Percentiles rank a stretch among this genome's conserved stretches.
Evolutionary conservation across 2,329 filamentous ascomycete genomes (phyloP).

Genomic region (Fusarium guadeloupense): DNA sequence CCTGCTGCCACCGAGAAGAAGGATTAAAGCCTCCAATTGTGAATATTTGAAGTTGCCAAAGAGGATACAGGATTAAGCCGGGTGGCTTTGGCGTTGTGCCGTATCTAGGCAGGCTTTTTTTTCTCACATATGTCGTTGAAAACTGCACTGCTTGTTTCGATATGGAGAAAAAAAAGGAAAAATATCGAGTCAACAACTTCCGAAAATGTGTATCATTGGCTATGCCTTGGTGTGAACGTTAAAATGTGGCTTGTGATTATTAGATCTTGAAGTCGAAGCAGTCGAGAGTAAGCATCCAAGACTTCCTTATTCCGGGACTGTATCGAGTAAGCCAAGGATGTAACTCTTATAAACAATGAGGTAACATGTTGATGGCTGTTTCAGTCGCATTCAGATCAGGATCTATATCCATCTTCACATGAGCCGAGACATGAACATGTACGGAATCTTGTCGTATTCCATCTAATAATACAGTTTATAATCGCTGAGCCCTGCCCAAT

Average conservation of each 20-base stretch:
- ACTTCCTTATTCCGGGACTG: no score
- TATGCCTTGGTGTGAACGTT: not conserved
- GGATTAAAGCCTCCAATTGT: conserved; percentile 43
- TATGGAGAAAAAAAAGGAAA: conserved; percentile 40
- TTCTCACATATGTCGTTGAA: conserved; percentile 32
- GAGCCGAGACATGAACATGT: not conserved
- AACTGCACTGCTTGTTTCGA: conserved; percentile 34
- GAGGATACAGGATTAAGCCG: conserved; percentile 33
- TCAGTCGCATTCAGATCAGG: no score
- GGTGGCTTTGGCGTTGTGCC: conserved; percentile 40
- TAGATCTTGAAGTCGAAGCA: not conserved
- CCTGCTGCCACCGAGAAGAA: conserved; percentile 52
- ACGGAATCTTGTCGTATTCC: conserved; percentile 29
- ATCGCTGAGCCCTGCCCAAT: not conserved
- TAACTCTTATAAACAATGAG: not conserved
- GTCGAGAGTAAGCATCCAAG: not conserved
- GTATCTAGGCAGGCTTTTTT: conserved; percentile 31
- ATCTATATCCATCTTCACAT: not conserved
- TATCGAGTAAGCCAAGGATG: not conserved
- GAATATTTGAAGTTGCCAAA: conserved; percentile 31
- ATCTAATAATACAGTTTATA: conserved; percentile 36
- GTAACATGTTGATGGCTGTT: not conserved
- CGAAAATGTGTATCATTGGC: not conserved
- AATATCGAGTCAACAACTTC: conserved; percentile 23
- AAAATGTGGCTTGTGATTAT: not conserved